Base-by-base conservation (phyloP, 2,329 filamentous ascomycete species). In the Xylariaceae sp. region DNA sequence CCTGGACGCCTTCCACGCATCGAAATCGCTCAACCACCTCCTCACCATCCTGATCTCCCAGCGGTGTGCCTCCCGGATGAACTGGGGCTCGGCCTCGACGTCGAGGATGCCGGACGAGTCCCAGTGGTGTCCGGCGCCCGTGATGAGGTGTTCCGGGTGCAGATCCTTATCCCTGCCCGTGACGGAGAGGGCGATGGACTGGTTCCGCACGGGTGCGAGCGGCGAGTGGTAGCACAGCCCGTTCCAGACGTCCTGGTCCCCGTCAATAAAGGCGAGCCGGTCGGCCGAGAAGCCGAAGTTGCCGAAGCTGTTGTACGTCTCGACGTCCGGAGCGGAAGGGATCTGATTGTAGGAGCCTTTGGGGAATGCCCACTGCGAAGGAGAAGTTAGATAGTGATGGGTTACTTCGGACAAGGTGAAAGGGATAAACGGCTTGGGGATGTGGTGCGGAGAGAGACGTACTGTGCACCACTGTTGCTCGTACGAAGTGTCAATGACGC, bases 121-220 rank as follows among this genome's bases (percentile, higher is more conserved):
- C 70, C 70, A 73, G 50, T 74, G 70, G 53, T 76, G 72, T 1
- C 72, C 71, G 0, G 62, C 66, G 2, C 70, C 70, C 0, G 66
- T 63, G 43, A 76, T 73, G 13, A 75, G 53, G 37, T 68, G 62
- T 36, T 70, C 67, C 1, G 71, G 68, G 41, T 69, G 62, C n/a
- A 68, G 57, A 39, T 71, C n/a, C n/a, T n/a, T n/a, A n/a, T n/a
- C n/a, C n/a, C n/a, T n/a, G n/a, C n/a, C n/a, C n/a, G n/a, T n/a
- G n/a, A n/a, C n/a, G n/a, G n/a, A n/a, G n/a, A n/a, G n/a, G n/a
- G n/a, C n/a, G n/a, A n/a, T n/a, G n/a, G 59, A 38, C 4, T 59
- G 53, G 5, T 62, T 53, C 4, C 56, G 54, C 4, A 64, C 57
- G 3, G 53, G 52, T 16, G 65, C 67, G 11, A 64, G 49, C 30